Conservation (phyloP, 139 green algal species). For the Closterium sp. region DNA sequence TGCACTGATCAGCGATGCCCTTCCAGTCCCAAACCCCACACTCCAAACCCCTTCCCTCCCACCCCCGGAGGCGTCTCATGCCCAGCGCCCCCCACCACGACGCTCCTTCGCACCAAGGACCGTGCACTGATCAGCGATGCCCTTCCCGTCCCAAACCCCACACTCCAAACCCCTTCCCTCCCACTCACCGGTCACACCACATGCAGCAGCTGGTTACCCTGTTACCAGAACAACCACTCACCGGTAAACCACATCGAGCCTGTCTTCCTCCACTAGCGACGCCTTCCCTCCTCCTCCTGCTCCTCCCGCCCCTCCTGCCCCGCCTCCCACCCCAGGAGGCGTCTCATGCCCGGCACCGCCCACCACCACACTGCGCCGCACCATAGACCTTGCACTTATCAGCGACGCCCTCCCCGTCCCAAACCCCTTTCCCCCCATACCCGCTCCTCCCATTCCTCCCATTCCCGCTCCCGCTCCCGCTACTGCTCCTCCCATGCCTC, state of each 20-base stretch:
- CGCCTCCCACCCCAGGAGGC: too few relatives aligned
- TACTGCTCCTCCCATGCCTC: not conserved
- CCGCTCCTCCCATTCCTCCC: not conserved
- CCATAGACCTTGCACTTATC: not conserved
- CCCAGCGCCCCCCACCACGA: too few relatives aligned
- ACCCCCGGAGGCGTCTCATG: too few relatives aligned
- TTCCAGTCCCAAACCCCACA: too few relatives aligned
- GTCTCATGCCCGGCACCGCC: not conserved
- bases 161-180: too few relatives aligned
- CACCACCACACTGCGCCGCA: not conserved
- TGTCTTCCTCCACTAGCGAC: not conserved
- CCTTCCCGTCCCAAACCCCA: too few relatives aligned
- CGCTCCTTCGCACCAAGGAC: too few relatives aligned
- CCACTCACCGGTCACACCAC: not conserved
- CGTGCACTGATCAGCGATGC: too few relatives aligned
- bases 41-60: too few relatives aligned
- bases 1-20: too few relatives aligned
- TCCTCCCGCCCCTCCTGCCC: not conserved
- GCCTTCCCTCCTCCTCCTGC: not conserved
- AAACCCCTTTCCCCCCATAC: not conserved
- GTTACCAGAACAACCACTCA: too few relatives aligned
- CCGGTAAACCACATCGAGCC: not conserved
- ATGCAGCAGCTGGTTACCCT: too few relatives aligned
- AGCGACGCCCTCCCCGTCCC: not conserved
- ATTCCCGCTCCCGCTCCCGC: not conserved